Base-by-base conservation (phyloP, 345 rosid genomes). In the Stellera chamaejasme region DNA sequence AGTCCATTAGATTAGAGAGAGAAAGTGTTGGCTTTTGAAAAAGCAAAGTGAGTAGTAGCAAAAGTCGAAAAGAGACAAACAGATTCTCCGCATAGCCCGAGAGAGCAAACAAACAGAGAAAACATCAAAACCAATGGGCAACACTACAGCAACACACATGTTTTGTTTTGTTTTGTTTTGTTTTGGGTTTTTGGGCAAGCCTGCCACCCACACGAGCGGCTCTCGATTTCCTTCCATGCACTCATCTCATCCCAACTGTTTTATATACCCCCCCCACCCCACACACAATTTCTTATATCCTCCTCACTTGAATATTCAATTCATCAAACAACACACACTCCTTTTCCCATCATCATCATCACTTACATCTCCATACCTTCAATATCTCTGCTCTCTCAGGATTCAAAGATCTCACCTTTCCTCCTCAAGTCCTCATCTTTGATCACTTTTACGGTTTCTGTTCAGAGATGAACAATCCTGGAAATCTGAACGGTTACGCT, bases 201-300 rank as follows among this genome's bases (percentile, higher is more conserved):
- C 59, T 67, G 50, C 59, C 66, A 60, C 82, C 83, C 90, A 68
- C 90, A 83, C 90, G 90, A 76, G 84, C 72, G 82, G 71, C 36
- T 80, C 78, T 75, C 68, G 66, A 54, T 27, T 66, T 76, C 61
- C 77, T 69, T 76, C 61, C 77, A 70, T 63, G 71, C 65, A 58
- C 39, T 23, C 48, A 43, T 43, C 48, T 54, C 39, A 2, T 0
- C 39, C 39, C 39, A 5, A 32, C 39, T 8, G 9, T 32, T 32
- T 32, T 32, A 32, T 32, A 32, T 42, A 27, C n/a, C n/a, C 9
- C 28, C 13, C 15, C 1, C 23, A 2, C n/a, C n/a, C n/a, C n/a
- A n/a, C n/a, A n/a, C n/a, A n/a, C n/a, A n/a, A n/a, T 11, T 6
- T 50, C 2, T 6, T 0, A 16, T n/a, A 11, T 15, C 11, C 1